Percentiles rank a stretch among this genome's conserved stretches.
These are phyloP conservation scores for Saturnispora ahearnii DNA, from an alignment of 805 yeast species.

Conservation along the genomic window DNA sequence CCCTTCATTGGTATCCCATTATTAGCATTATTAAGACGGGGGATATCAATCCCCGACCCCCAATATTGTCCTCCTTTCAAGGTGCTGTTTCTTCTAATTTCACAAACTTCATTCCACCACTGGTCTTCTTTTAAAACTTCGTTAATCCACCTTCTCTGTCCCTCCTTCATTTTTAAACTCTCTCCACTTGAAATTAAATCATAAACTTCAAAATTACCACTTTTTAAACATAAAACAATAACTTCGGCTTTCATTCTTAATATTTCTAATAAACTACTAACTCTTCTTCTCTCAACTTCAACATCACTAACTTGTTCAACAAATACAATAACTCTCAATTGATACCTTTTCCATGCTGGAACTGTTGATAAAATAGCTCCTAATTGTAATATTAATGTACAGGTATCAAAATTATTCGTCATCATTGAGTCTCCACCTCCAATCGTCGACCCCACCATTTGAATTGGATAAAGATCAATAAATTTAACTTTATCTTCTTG, in stretches of 20 bases:
- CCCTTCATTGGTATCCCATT: not conserved
- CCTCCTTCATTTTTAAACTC: slow-evolving; percentile 26
- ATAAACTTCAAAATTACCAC: slow-evolving; percentile 49
- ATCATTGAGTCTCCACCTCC: slow-evolving; percentile 52
- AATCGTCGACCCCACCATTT: slow-evolving; percentile 79
- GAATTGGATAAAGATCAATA: slow-evolving; percentile 93
- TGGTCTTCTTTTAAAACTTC: slow-evolving; percentile 47
- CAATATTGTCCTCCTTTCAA: not conserved
- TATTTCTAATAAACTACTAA: slow-evolving; percentile 56
- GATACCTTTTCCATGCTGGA: slow-evolving; percentile 80
- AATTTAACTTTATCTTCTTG: slow-evolving; percentile 32
- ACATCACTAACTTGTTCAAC: slow-evolving; percentile 72
- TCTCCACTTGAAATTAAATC: slow-evolving; percentile 71
- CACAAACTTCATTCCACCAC: slow-evolving; percentile 59
- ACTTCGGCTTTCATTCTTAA: slow-evolving; percentile 78
- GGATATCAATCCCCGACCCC: not conserved
- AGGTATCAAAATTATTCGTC: slow-evolving; percentile 92
- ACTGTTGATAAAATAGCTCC: slow-evolving; percentile 93
- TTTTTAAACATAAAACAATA: slow-evolving; percentile 60
- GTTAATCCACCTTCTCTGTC: slow-evolving; percentile 39
- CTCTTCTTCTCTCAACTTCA: slow-evolving; percentile 56
- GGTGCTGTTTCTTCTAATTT: slow-evolving; percentile 1
- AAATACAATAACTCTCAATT: slow-evolving; percentile 75
- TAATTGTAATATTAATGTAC: slow-evolving; percentile 83
- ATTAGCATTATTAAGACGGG: not conserved